Base-by-base conservation (phyloP, 1,284 basidiomycete genomes). In the Moesziomyces sp. region DNA sequence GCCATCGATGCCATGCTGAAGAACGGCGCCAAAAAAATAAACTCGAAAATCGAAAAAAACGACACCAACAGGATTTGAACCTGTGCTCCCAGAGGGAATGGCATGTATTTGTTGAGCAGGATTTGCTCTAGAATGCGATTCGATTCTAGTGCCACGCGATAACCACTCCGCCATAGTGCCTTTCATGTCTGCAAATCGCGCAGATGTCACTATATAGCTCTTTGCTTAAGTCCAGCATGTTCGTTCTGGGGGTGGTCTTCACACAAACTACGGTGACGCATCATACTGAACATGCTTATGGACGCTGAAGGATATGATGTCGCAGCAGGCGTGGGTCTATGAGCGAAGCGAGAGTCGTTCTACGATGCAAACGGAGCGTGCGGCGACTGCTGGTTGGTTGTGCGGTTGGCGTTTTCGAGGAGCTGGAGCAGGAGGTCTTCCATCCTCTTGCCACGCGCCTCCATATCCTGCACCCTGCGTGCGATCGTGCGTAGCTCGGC, bases 1-100 rank as follows among this genome's bases (percentile, higher is more conserved):
- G 24, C 24, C 24, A 26, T 26, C 21, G 21, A 21, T 21, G 21
- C 21, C 21, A 21, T 21, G 21, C 21, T 2, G 21, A 1, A 21
- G 21, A 3, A 26, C 14, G 51, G 21, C 30, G 9, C 34, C 38
- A 44, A 60, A 43, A 45, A 24, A 19, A 28, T 21, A 26, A 26
- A 3, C 24, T 26, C 6, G 50, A 64, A 51, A 42, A 40, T 11
- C 43, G 52, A 57, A 60, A 57, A 23, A 46, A 61, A 43, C 64
- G 64, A 67, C 64, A 50, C 64, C 64, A 52, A 67, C 64, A 67
- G 64, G 64, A 67, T 67, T 67, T 67, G 64, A 67, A 67, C 64
- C 64, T 66, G 51, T 66, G 64, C 64, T 66, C 64, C 64, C 64
- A 66, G 53, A 66, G 64, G 64, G 64, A 66, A 66, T 66, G 64